Percentiles rank a stretch among this genome's conserved stretches.
Conservation (phyloP, 306 rosid species). For the Macrotyloma uniflorum region DNA sequence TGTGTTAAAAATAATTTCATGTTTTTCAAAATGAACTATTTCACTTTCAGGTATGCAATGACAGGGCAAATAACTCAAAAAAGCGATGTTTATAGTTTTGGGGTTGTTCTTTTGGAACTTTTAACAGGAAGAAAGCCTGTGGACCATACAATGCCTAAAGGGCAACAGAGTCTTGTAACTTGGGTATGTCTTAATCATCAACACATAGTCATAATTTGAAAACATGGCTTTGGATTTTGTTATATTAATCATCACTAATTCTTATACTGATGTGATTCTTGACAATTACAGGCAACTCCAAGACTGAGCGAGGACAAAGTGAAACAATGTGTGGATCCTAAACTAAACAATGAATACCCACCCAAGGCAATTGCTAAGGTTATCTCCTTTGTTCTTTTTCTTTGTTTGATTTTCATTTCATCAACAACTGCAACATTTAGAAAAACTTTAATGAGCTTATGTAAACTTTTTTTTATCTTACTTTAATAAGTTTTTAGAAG, state of each 20-base stretch:
- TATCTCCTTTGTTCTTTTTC: not conserved
- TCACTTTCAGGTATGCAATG: slow-evolving; percentile 80
- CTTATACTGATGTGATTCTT: slow-evolving; percentile 14
- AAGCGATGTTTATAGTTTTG: slow-evolving; percentile 92
- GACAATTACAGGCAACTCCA: slow-evolving; percentile 77
- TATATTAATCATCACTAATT: not conserved
- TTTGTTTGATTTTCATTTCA: not conserved
- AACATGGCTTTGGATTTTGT: not conserved
- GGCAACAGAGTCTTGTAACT: slow-evolving; percentile 97
- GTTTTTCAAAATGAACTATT: slow-evolving; percentile 6
- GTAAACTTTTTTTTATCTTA: too few relatives aligned
- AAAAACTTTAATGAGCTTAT: not conserved
- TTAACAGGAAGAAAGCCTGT: slow-evolving; percentile 95
- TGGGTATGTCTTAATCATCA: slow-evolving; percentile 60
- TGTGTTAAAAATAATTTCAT: not conserved
- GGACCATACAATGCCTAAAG: slow-evolving; percentile 96
- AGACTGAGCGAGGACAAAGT: slow-evolving; percentile 97
- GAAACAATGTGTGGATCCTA: slow-evolving; percentile 93
- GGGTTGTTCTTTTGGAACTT: slow-evolving; percentile 85
- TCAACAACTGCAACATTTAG: not conserved
- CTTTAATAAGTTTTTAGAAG: not conserved
- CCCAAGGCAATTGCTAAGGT: slow-evolving; percentile 99
- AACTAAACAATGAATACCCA: slow-evolving; percentile 82
- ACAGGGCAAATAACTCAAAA: slow-evolving; percentile 94
- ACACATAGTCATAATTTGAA: not conserved